These are phyloP conservation scores for Fusarium sacchari DNA, from an alignment of 2,329 filamentous ascomycete species.

Conservation along the genomic window DNA sequence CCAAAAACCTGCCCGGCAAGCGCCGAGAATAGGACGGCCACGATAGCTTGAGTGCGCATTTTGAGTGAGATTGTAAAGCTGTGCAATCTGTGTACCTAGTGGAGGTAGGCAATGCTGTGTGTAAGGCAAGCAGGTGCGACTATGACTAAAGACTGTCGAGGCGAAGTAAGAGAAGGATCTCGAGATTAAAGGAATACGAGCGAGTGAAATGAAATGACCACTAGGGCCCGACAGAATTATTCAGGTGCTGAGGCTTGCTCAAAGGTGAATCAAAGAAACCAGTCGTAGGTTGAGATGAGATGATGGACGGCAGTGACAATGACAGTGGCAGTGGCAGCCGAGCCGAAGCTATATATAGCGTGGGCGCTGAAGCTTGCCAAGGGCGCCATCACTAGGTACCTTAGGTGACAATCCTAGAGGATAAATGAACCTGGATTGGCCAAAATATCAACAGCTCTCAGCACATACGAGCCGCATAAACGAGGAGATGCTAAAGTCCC, in stretches of 20 bases:
- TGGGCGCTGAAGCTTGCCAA: slow-evolving; percentile 23
- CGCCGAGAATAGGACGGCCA: slow-evolving; percentile 44
- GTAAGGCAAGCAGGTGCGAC: slow-evolving; percentile 12
- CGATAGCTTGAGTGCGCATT: slow-evolving; percentile 38
- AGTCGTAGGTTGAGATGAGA: slow-evolving; percentile 1
- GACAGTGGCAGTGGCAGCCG: slow-evolving; percentile 10
- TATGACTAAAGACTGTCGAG: neutral
- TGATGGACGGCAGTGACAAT: neutral
- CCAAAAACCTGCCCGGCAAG: slow-evolving; percentile 44
- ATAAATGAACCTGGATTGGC: slow-evolving; percentile 10
- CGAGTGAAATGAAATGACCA: slow-evolving; percentile 20
- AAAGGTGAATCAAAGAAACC: slow-evolving; percentile 16
- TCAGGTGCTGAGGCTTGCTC: slow-evolving; percentile 25
- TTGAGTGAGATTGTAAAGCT: slow-evolving; percentile 4
- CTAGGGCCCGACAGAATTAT: slow-evolving; percentile 18
- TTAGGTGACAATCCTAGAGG: neutral
- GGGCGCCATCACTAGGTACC: slow-evolving; percentile 25
- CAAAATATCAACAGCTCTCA: slow-evolving; percentile 2
- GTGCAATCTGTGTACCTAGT: slow-evolving; percentile 1
- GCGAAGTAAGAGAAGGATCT: neutral
- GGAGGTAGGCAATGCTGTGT: slow-evolving; percentile 1
- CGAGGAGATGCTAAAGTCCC: slow-evolving; percentile 14
- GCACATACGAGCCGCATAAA: slow-evolving; percentile 26
- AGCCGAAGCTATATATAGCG: slow-evolving; percentile 30
- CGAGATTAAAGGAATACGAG: slow-evolving; percentile 11